Conservation (phyloP, 1,284 basidiomycete species). For the Inonotus obliquus region DNA sequence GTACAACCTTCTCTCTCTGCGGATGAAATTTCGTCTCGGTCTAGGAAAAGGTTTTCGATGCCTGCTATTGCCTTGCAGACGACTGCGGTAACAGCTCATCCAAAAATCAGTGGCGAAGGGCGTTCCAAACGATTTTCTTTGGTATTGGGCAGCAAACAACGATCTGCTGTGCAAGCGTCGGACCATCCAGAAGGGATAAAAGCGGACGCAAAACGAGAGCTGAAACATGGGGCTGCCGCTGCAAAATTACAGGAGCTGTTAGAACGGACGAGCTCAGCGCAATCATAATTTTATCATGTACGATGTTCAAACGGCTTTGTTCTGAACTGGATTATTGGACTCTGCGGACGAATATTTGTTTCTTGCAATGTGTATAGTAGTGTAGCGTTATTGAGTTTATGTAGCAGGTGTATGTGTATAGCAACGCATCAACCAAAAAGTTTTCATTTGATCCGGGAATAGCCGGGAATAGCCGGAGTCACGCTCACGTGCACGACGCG, state of each 20-base stretch:
- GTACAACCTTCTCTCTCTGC: slow-evolving; percentile 1
- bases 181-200: neutral
- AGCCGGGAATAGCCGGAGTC: neutral
- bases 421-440: no score
- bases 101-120: slow-evolving; percentile 35
- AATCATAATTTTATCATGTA: neutral
- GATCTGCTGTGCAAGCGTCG: neutral
- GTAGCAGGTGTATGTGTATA: neutral
- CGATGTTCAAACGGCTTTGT: neutral
- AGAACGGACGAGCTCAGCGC: slow-evolving; percentile 23
- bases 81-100: slow-evolving; percentile 61
- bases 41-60: slow-evolving; percentile 65
- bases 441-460: neutral
- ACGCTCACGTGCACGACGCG: slow-evolving; percentile 9
- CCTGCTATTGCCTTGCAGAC: slow-evolving; percentile 71
- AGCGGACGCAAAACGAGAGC: slow-evolving; percentile 12
- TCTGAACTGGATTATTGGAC: neutral
- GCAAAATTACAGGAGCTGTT: slow-evolving; percentile 36
- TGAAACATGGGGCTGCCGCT: slow-evolving; percentile 31
- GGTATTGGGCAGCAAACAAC: slow-evolving; percentile 40
- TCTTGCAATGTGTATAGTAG: neutral
- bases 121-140: slow-evolving; percentile 51
- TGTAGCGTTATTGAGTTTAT: neutral
- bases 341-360: neutral
- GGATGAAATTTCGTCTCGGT: slow-evolving; percentile 54